These are phyloP conservation scores for Colletotrichum plurivorum DNA, from an alignment of 2,329 filamentous ascomycete genomes.

Conservation along the genomic window DNA sequence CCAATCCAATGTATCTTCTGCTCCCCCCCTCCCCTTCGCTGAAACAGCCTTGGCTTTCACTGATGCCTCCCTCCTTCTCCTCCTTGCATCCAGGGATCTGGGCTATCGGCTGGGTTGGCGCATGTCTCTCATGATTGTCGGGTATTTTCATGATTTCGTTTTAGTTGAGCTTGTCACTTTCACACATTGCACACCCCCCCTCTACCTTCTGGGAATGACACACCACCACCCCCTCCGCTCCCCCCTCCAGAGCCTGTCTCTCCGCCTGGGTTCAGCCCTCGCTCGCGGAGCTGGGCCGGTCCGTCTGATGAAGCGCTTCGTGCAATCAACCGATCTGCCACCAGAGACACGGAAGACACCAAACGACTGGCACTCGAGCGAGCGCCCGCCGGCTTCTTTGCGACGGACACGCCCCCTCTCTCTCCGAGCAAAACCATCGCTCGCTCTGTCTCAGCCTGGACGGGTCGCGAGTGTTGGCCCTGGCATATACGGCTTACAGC, in stretches of 20 bases:
- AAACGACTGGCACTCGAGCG: slow-evolving; percentile 4
- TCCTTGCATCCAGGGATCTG: slow-evolving; percentile 10
- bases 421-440: slow-evolving; percentile 5
- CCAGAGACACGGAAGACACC: too few species aligned
- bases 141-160: slow-evolving; percentile 13
- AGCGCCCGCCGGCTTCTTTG: background rate
- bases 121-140: slow-evolving; percentile 8
- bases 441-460: slow-evolving; percentile 23
- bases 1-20: too few species aligned
- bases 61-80: background rate
- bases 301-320: slow-evolving; percentile 24
- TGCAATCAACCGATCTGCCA: slow-evolving; percentile 24
- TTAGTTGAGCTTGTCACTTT: slow-evolving; percentile 1
- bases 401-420: background rate
- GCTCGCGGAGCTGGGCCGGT: slow-evolving; percentile 4
- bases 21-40: slow-evolving; percentile 1
- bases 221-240: background rate
- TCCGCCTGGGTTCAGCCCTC: slow-evolving; percentile 18
- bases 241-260: background rate
- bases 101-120: slow-evolving; percentile 10
- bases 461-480: slow-evolving; percentile 22
- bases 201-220: background rate
- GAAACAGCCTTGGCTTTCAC: slow-evolving; percentile 22
- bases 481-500: background rate
- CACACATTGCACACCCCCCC: slow-evolving; percentile 6